Base-by-base conservation (phyloP, 495 filamentous ascomycete genomes). In the Aspergillus sparsus region DNA sequence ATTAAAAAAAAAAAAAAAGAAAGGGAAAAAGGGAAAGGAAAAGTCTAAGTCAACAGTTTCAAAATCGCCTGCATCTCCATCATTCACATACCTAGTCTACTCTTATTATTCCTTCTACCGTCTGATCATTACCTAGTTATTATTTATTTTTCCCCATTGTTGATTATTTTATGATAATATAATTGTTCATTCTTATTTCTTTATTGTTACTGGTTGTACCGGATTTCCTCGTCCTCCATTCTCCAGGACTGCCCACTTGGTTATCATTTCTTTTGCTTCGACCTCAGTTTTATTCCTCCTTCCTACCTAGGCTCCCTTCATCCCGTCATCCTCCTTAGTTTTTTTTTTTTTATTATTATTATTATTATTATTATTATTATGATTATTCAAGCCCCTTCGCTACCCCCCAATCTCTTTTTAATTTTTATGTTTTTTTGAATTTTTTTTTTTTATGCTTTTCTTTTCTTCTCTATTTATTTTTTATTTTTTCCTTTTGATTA, bases 51-150 rank as follows among this genome's bases (percentile, higher is more conserved):
- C 7, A 31, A 51, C 21, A 11, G 50, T 60, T 60, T 54, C 58
- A 39, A 52, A 60, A 47, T 54, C 58, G 41, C 58, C 58, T 60
- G 50, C 58, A 54, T 60, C 58, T 52, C 46, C 55, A 47, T 39
- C 50, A 60, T 51, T 47, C 41, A 60, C 18, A 47, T 53, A 52
- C 36, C 49, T 60, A 60, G 58, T 54, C 58, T 39, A 54, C 54
- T 60, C 58, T 60, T 53, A 60, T 60, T 60, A 54, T 60, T 60
- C 49, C 36, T 60, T 35, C 49, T 60, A 36, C 37, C 39, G 41
- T 46, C 42, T 52, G 55, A 59, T 59, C 57, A 15, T 35, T 42
- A 27, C 21, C 21, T 27, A 27, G 21, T 27, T 27, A 1, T 27
- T 27, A 27, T 27, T 27, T 27, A 27, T 27, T 27, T 1, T 27